Base-by-base conservation (phyloP, 2,329 filamentous ascomycete species). In the Camillea tinctor region DNA sequence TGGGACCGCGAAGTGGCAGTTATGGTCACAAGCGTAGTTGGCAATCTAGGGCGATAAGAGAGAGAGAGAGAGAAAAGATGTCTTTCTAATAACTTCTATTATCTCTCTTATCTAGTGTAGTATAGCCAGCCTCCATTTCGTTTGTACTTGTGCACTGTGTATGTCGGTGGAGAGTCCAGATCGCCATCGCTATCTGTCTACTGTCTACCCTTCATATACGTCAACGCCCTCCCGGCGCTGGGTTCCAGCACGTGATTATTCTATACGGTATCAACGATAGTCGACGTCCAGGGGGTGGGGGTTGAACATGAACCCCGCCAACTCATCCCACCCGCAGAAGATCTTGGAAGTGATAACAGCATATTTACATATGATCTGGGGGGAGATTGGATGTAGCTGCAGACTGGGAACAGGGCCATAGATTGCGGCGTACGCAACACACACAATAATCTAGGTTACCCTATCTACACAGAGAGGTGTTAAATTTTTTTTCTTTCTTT, bases 1-100 rank as follows among this genome's bases (percentile, higher is more conserved):
- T 97, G 92, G 92, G 94, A 97, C 70, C 84, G 94, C 48, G 95
- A 98, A 77, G 89, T 93, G 53, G 93, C 93, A 1, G 93, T 98
- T 53, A 97, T 98, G 94, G 90, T 96, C 50, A 89, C 91, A 56
- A 91, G 91, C 68, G 87, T 97, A 5, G 81, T 93, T 48, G 84
- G 83, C 53, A 82, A 82, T 60, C 68, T 86, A 3, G 78, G 80
- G 11, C 76, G 81, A 62, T 80, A 64, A 69, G 20, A 11, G 20
- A 11, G 50, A n/a, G n/a, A 3, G 78, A 80, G 11, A 76, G 81
- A 62, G 80, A 64, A 69, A 19, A 11, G 20, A 11, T 48, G 52
- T 22, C 21, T 19, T 48, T 1, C 50, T 26, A 51, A 49, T 21
- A 19, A 36, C 11, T 54, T 51, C 17, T 50, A 23, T 19, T 40